Evolutionary conservation across 495 filamentous ascomycete genomes (phyloP).

Genomic region (Cercophora sp.): DNA sequence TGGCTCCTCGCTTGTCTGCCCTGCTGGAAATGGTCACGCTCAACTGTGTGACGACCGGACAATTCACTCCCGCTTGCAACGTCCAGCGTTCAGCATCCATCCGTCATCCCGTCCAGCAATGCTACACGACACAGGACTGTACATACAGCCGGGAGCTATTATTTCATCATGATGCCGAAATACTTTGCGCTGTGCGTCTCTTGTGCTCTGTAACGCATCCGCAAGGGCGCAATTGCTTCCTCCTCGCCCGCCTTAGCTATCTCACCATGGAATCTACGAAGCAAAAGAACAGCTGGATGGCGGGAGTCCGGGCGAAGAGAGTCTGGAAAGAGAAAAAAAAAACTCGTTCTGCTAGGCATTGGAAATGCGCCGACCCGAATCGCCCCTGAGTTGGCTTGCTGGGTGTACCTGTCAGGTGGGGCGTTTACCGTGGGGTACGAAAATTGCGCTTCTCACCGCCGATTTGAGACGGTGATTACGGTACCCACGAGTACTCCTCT

Average conservation of each 20-base stretch:
- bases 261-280: background rate
- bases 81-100: no score
- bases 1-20: slow-evolving; percentile 4
- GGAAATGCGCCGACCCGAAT: background rate
- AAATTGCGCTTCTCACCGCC: background rate
- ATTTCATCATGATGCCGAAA: background rate
- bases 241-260: background rate
- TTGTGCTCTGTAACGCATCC: background rate
- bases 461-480: background rate
- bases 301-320: background rate
- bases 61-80: slow-evolving; percentile 7
- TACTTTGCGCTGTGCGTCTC: background rate
- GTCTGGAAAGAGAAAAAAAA: background rate
- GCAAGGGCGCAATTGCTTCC: no score
- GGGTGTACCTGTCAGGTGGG: slow-evolving; percentile 3
- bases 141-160: background rate
- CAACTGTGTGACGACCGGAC: slow-evolving; percentile 6
- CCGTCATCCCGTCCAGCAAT: background rate
- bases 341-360: background rate
- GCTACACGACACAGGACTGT: background rate
- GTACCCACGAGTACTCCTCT: slow-evolving; percentile 5
- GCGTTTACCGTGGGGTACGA: slow-evolving; percentile 9
- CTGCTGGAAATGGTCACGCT: slow-evolving; percentile 8
- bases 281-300: background rate
- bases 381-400: slow-evolving; percentile 5